Conservation (phyloP, 805 yeast species). For the Cyberlindnera euphorbiae region DNA sequence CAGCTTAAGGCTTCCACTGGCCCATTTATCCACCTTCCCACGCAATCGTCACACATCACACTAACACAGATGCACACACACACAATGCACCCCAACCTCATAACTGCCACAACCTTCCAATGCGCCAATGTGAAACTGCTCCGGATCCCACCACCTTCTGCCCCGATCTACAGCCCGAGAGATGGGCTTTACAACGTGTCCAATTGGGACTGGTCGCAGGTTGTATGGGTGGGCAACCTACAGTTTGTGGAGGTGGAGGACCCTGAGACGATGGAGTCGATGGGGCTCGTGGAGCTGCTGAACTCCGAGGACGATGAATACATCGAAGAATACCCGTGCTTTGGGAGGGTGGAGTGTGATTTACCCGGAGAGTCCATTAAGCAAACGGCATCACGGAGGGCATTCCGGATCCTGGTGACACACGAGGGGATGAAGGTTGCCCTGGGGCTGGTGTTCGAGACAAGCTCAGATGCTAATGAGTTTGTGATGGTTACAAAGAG, state of each 20-base stretch:
- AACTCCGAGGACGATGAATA: constrained; percentile 19
- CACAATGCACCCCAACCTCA: neutral
- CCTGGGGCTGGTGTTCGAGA: constrained; percentile 37
- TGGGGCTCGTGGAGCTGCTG: constrained; percentile 10
- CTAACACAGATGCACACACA: no score
- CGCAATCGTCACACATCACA: no score
- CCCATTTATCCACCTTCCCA: no score
- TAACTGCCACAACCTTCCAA: no score
- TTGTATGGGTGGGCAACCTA: constrained; percentile 33
- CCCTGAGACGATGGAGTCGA: constrained; percentile 2
- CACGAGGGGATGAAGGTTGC: constrained; percentile 30
- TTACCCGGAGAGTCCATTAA: constrained; percentile 28
- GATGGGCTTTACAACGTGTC: constrained; percentile 10
- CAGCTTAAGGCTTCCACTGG: no score
- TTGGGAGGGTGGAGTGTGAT: constrained; percentile 33
- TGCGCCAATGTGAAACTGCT: constrained; percentile 12
- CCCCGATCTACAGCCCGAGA: neutral
- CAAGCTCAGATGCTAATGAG: constrained; percentile 15
- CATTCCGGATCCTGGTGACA: constrained; percentile 33
- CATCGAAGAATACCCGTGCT: no score
- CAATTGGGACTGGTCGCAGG: constrained; percentile 30
- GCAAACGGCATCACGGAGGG: constrained; percentile 20
- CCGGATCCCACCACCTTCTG: constrained; percentile 16
- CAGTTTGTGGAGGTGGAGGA: constrained; percentile 26
- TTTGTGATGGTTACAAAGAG: constrained; percentile 4